Conservation (phyloP, 1,139 yeast species). For the Diutina scorzettiae region DNA sequence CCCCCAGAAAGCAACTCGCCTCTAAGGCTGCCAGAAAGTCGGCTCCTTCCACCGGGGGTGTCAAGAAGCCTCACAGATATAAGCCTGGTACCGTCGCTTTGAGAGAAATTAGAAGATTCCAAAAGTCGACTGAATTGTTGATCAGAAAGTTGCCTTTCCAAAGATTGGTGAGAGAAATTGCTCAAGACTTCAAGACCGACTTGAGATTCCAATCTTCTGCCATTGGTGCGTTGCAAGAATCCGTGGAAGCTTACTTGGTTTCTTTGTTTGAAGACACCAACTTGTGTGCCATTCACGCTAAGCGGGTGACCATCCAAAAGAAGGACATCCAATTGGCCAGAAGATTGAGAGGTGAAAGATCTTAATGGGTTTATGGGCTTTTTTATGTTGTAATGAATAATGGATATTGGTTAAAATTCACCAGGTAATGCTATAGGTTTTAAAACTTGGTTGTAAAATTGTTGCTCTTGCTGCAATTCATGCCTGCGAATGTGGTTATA, state of each 20-base stretch:
- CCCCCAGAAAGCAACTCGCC: constrained; percentile 44
- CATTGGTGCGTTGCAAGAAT: constrained; percentile 42
- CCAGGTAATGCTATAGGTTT: no score
- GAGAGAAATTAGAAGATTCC: constrained; percentile 45
- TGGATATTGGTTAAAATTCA: not conserved
- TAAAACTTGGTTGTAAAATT: not conserved
- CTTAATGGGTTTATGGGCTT: not conserved
- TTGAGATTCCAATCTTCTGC: constrained; percentile 42
- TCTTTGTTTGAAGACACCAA: constrained; percentile 41
- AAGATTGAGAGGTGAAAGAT: constrained; percentile 39
- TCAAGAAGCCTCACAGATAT: constrained; percentile 43
- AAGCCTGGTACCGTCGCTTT: constrained; percentile 46
- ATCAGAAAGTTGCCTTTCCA: constrained; percentile 42
- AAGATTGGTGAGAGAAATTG: constrained; percentile 38
- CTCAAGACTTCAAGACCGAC: constrained; percentile 40
- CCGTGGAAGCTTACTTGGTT: constrained; percentile 41
- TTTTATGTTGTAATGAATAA: not conserved
- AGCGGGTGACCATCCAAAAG: constrained; percentile 43
- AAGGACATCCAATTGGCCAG: constrained; percentile 43
- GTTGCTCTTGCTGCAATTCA: no score
- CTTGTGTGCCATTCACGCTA: constrained; percentile 44
- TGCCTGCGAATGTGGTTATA: no score
- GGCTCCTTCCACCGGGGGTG: constrained; percentile 42
- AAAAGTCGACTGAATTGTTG: constrained; percentile 39
- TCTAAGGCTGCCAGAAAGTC: constrained; percentile 44